Evolutionary conservation across 768 basidiomycete species (phyloP).

Genomic region (Boletales sp.): DNA sequence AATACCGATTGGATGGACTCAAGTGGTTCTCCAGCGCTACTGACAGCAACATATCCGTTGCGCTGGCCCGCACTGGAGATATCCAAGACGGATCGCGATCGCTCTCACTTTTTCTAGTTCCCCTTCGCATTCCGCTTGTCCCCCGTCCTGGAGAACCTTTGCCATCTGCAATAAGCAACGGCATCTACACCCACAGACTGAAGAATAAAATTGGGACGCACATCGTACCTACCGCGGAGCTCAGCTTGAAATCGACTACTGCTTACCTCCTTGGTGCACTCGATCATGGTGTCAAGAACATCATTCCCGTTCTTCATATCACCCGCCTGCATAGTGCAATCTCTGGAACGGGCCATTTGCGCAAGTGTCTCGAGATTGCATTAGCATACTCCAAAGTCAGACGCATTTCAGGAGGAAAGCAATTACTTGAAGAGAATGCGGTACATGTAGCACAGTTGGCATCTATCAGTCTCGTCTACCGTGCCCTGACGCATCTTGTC

Average conservation of each 20-base stretch:
- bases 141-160: constrained; percentile 37
- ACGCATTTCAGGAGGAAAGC: constrained; percentile 46
- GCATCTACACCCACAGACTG: constrained; percentile 65
- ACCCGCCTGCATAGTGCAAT: constrained; percentile 68
- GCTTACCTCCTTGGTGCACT: constrained; percentile 60
- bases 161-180: constrained; percentile 54
- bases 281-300: constrained; percentile 61
- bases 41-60: constrained; percentile 68
- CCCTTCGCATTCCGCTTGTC: constrained; percentile 53
- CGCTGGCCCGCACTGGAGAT: constrained; percentile 68
- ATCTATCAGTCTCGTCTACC: constrained; percentile 56
- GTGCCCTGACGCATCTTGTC: constrained; percentile 58
- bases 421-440: constrained; percentile 50
- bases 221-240: constrained; percentile 71
- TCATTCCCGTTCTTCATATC: constrained; percentile 72
- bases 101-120: constrained; percentile 73
- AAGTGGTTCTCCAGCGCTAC: constrained; percentile 88
- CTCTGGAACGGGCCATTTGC: constrained; percentile 51
- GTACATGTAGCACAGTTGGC: constrained; percentile 67
- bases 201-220: constrained; percentile 81
- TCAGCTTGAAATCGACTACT: constrained; percentile 54
- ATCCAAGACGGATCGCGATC: constrained; percentile 53
- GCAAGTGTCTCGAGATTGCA: constrained; percentile 63
- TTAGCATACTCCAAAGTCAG: constrained; percentile 61
- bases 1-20: constrained; percentile 62